A percentile compares a stretch with the other conserved stretches of the same genome.
Conservation (phyloP, 345 rosid species). For the Citrus hindsii region DNA sequence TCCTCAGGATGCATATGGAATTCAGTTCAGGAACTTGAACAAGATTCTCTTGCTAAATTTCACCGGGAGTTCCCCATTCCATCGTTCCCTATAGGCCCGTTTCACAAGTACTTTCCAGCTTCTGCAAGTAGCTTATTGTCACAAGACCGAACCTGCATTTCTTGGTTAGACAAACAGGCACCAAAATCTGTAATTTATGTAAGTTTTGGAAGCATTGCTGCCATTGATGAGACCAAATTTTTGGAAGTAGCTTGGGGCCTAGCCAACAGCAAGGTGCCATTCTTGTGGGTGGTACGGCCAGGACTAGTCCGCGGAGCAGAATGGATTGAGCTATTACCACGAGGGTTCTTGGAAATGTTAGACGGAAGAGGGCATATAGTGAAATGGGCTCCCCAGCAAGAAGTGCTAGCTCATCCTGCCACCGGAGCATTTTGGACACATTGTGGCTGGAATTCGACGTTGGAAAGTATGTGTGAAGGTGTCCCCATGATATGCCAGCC, state of each 20-base stretch:
- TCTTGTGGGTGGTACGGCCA: conserved; percentile 28
- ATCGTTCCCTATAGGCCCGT: conserved; percentile 39
- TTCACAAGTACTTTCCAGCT: conserved; percentile 32
- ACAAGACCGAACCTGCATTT: conserved; percentile 28
- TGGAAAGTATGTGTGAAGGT: conserved; percentile 30
- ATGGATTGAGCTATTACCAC: conserved; percentile 18
- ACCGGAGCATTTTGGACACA: conserved; percentile 36
- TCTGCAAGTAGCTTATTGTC: conserved; percentile 24
- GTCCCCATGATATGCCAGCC: conserved; percentile 43
- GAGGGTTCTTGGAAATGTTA: conserved; percentile 26
- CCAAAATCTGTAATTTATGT: conserved; percentile 38
- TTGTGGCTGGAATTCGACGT: conserved; percentile 30
- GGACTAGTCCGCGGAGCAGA: conserved; percentile 11
- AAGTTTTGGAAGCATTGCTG: conserved; percentile 45
- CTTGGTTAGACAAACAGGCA: conserved; percentile 37
- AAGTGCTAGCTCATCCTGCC: conserved; percentile 28
- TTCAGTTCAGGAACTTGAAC: conserved; percentile 32
- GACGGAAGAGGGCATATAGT: conserved; percentile 25
- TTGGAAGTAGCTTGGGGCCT: conserved; percentile 26
- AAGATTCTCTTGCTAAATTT: neutral
- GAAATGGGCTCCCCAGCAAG: conserved; percentile 40
- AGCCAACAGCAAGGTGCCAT: conserved; percentile 21
- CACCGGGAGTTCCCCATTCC: conserved; percentile 13
- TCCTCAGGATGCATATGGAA: conserved; percentile 35
- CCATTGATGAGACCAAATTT: conserved; percentile 14